Evolutionary conservation across 768 basidiomycete genomes (phyloP).

Genomic region (Podaxis sp.): DNA sequence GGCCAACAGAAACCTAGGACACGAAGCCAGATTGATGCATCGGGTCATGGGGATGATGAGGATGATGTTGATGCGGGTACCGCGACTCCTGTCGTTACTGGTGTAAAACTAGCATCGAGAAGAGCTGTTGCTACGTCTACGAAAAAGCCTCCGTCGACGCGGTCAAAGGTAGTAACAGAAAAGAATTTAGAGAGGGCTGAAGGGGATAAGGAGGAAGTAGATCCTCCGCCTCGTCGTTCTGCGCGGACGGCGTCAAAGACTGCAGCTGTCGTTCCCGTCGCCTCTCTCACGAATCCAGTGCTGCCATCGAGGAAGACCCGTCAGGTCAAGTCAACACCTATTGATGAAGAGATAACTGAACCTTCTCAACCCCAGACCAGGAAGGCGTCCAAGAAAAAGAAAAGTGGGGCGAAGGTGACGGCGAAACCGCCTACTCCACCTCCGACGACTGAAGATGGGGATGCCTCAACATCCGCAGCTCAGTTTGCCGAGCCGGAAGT

Average conservation of each 20-base stretch:
- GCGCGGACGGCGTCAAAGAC: not conserved
- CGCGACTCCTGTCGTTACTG: not conserved
- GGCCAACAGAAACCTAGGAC: conserved; percentile 1
- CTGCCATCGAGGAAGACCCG: not conserved
- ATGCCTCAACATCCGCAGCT: not conserved
- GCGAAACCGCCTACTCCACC: not conserved
- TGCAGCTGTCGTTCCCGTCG: not conserved
- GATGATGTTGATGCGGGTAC: not conserved
- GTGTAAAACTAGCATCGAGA: not conserved
- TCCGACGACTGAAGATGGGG: not conserved
- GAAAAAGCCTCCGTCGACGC: not conserved
- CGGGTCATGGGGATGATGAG: not conserved
- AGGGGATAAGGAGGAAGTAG: not conserved
- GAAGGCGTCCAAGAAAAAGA: not conserved
- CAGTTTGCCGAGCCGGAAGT: not conserved
- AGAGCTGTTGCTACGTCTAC: not conserved
- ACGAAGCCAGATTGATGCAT: not conserved
- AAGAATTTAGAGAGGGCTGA: not conserved
- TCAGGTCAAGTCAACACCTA: not conserved
- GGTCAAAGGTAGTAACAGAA: not conserved
- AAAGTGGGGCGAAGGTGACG: not conserved
- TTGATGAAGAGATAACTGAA: not conserved
- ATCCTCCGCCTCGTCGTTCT: conserved; percentile 4
- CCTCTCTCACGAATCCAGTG: not conserved
- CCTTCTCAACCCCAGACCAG: not conserved